Percentiles rank a stretch among this genome's conserved stretches.
Conservation (phyloP, 2,329 filamentous ascomycete genomes). For the Fusarium devonianum region DNA sequence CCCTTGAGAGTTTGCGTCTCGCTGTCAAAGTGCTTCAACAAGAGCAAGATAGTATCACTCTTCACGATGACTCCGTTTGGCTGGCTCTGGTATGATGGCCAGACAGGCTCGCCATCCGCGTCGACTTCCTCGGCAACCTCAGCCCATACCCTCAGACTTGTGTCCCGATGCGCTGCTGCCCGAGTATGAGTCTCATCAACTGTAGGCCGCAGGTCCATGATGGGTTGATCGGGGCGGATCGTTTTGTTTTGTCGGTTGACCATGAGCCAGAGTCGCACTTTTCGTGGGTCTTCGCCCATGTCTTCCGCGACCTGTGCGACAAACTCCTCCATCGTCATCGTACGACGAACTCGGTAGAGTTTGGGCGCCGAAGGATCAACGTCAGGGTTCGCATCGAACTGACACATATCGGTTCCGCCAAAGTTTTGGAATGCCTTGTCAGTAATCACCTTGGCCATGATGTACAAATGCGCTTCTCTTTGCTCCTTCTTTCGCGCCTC, state of each 20-base stretch:
- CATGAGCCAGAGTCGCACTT: constrained; percentile 92
- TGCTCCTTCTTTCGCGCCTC: constrained; percentile 85
- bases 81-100: constrained; percentile 69
- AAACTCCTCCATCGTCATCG: constrained; percentile 80
- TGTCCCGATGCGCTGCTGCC: constrained; percentile 67
- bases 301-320: constrained; percentile 74
- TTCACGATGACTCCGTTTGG: constrained; percentile 64
- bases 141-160: constrained; percentile 84
- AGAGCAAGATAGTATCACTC: constrained; percentile 77
- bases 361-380: constrained; percentile 74
- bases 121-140: constrained; percentile 76
- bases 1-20: constrained; percentile 78
- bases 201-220: constrained; percentile 78
- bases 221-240: constrained; percentile 85
- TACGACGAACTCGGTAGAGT: constrained; percentile 74
- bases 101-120: constrained; percentile 72
- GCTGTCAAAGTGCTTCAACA: constrained; percentile 90
- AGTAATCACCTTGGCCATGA: constrained; percentile 82
- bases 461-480: constrained; percentile 93
- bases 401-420: constrained; percentile 82
- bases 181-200: constrained; percentile 72
- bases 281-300: constrained; percentile 69
- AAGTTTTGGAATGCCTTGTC: constrained; percentile 82
- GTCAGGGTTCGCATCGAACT: constrained; percentile 69
- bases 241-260: constrained; percentile 99